These are phyloP conservation scores for Rhodamnia rubescens DNA, from an alignment of 345 rosid species.

Conservation along the genomic window DNA sequence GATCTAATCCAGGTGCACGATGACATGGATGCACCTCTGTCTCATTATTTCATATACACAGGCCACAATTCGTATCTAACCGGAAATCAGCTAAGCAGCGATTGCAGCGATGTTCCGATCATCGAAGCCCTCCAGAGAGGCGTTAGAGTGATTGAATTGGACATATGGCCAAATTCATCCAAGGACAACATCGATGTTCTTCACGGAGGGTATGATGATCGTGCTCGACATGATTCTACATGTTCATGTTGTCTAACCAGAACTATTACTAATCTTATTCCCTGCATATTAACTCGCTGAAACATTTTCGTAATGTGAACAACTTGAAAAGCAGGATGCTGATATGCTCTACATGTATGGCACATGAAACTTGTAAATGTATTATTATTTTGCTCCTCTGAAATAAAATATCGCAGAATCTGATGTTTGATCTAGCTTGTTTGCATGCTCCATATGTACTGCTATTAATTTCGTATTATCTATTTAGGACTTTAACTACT, in stretches of 20 bases:
- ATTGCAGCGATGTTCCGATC: constrained; percentile 58
- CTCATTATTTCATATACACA: constrained; percentile 75
- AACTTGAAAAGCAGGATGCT: background rate
- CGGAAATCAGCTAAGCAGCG: constrained; percentile 64
- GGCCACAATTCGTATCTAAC: constrained; percentile 88
- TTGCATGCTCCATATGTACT: background rate
- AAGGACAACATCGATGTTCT: constrained; percentile 45
- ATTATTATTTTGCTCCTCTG: background rate
- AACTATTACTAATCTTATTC: background rate
- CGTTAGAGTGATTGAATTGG: constrained; percentile 75
- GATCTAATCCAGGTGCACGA: constrained; percentile 38
- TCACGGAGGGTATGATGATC: constrained; percentile 55
- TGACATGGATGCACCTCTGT: constrained; percentile 55
- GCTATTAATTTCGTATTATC: background rate
- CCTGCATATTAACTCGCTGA: background rate
- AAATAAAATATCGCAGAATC: background rate
- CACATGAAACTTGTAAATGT: background rate
- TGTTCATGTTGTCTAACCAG: background rate
- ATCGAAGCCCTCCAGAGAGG: constrained; percentile 42
- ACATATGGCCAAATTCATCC: constrained; percentile 62
- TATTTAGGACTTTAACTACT: constrained; percentile 66
- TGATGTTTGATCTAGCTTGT: background rate
- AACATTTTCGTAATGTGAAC: background rate
- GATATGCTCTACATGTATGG: background rate
- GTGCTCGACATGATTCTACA: background rate